Percentiles rank a stretch among this genome's conserved stretches.
Conservation (phyloP, 306 rosid species). For the Spatholobus suberectus region DNA sequence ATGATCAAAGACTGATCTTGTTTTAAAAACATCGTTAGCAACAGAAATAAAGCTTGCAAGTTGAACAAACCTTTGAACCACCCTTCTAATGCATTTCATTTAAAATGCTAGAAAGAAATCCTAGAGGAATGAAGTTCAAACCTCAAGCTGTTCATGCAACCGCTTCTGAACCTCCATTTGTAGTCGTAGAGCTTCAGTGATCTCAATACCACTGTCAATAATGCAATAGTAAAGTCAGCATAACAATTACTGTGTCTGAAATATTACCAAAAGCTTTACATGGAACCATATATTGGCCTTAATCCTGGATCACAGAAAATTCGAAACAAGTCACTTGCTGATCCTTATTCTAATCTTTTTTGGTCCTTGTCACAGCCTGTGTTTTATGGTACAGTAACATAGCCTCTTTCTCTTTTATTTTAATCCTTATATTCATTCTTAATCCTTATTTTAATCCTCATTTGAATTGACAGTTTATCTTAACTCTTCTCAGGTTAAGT, state of each 20-base stretch:
- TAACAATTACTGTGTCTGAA: constrained; percentile 24
- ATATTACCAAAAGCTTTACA: constrained; percentile 23
- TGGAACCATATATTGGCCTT: constrained; percentile 18
- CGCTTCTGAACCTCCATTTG: constrained; percentile 97
- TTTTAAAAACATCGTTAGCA: background rate
- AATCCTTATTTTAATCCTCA: too few species aligned
- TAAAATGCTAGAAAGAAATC: constrained; percentile 14
- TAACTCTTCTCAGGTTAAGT: background rate
- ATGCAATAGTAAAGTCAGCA: constrained; percentile 28
- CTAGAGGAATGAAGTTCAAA: constrained; percentile 38
- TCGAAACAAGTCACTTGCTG: constrained; percentile 27
- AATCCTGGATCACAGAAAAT: constrained; percentile 16
- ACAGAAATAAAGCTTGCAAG: constrained; percentile 26
- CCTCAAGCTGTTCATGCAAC: constrained; percentile 95
- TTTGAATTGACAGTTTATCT: constrained; percentile 18
- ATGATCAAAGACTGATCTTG: background rate
- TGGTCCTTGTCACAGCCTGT: background rate
- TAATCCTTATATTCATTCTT: constrained; percentile 1
- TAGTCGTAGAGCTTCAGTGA: constrained; percentile 87
- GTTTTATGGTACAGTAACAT: background rate
- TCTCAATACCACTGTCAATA: constrained; percentile 72
- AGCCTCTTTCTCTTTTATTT: constrained; percentile 2
- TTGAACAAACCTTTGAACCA: constrained; percentile 20
- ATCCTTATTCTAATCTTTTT: background rate
- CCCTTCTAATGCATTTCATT: background rate